Percentiles rank a stretch among this genome's conserved stretches.
These are phyloP conservation scores for Cercospora nicotianae DNA, from an alignment of 2,329 filamentous ascomycete species.

Conservation along the genomic window DNA sequence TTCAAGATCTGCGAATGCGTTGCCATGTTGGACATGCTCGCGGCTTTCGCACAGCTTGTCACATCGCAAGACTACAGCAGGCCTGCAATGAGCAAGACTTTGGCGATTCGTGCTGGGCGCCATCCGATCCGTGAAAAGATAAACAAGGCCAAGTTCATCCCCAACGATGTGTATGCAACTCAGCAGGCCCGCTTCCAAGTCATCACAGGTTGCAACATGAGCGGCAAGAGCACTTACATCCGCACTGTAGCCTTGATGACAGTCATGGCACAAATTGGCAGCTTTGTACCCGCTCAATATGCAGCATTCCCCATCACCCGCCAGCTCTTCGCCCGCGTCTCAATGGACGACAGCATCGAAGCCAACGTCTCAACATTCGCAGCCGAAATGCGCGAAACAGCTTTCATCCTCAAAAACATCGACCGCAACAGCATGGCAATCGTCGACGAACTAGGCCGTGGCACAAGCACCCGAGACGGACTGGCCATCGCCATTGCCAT, in stretches of 20 bases:
- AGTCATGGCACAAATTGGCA: constrained; percentile 92
- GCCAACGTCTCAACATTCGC: constrained; percentile 92
- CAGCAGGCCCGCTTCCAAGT: constrained; percentile 83
- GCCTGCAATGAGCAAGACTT: constrained; percentile 66
- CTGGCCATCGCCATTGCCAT: constrained; percentile 87
- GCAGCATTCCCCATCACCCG: constrained; percentile 77
- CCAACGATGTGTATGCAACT: constrained; percentile 87
- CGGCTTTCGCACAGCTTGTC: constrained; percentile 72
- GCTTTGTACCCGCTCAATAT: constrained; percentile 83
- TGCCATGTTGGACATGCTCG: constrained; percentile 69
- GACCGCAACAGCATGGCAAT: constrained; percentile 65
- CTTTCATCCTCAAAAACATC: constrained; percentile 85
- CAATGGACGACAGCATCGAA: constrained; percentile 83
- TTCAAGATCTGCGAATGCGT: constrained; percentile 86
- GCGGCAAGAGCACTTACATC: constrained; percentile 94
- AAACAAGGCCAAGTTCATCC: constrained; percentile 68
- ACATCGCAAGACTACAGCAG: constrained; percentile 67
- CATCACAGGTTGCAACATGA: constrained; percentile 97
- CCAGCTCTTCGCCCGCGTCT: constrained; percentile 83
- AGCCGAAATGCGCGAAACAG: constrained; percentile 92
- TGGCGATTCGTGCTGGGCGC: constrained; percentile 72
- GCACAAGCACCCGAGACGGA: constrained; percentile 85
- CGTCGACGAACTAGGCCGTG: constrained; percentile 88
- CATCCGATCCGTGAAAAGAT: constrained; percentile 79
- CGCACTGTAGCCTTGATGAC: constrained; percentile 78